A percentile compares a stretch with the other conserved stretches of the same genome.
Conservation (phyloP, 306 rosid genomes). For the Vicia villosa region DNA sequence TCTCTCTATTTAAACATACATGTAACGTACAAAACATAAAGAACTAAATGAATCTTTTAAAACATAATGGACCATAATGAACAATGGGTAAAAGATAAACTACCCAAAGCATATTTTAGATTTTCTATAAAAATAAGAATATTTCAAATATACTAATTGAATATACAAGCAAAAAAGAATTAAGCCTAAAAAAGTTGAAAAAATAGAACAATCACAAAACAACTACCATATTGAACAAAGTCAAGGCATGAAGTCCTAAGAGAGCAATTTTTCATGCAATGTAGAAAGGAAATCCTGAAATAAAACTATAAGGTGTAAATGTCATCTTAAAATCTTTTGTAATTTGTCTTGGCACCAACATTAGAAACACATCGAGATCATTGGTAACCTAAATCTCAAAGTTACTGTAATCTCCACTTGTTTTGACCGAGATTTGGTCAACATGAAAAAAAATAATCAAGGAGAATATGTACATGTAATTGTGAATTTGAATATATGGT, state of each 20-base stretch:
- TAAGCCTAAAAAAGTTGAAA: no score
- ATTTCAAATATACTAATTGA: no score
- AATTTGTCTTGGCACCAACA: slow-evolving; percentile 4
- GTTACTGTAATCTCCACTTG: slow-evolving; percentile 8
- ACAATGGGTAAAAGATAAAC: background rate
- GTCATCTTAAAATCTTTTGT: slow-evolving; percentile 4
- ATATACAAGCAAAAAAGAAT: no score
- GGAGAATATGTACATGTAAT: background rate
- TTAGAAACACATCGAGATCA: slow-evolving; percentile 2
- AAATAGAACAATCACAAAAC: no score
- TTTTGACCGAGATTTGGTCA: background rate
- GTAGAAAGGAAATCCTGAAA: background rate
- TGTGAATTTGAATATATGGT: background rate
- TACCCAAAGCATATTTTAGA: no score
- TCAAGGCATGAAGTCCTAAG: background rate
- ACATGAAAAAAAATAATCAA: background rate
- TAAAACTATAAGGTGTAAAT: background rate
- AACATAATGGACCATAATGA: background rate
- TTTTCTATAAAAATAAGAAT: no score
- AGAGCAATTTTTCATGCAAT: slow-evolving; percentile 7
- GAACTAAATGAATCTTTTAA: background rate
- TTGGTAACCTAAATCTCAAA: background rate
- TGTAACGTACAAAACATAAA: background rate
- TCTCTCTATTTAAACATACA: no score
- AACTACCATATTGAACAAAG: background rate